Evolutionary conservation across 2,329 filamentous ascomycete species (phyloP), one percentile per base, ranked within the genome.

Genomic region (Colletotrichum spinosum): DNA sequence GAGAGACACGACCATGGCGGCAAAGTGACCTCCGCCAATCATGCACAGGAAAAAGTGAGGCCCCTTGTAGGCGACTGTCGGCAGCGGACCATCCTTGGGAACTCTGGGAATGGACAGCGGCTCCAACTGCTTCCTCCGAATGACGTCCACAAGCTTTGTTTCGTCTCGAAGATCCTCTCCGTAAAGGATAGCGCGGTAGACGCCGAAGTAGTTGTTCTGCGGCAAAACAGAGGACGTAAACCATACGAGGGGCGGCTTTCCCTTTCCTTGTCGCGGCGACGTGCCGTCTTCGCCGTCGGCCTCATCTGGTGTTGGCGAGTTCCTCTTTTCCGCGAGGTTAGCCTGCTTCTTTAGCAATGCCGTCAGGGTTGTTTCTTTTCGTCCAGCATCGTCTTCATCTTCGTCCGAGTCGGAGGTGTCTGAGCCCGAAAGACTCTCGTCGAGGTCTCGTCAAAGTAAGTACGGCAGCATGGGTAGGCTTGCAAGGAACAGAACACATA

Each of bases 1-100:
- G 4, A 98, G 84, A 0, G 94, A 94, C 10, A 99, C 92, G 10
- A 98, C 84, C 94, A 98, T 98, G 55, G 92, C 96, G 0, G 96
- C 96, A 74, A 99, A 99, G 76, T 99, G 96, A 0, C 96, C 96
- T 65, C 96, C 96, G 33, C 96, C 96, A 55, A 99, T 97, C 96
- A 99, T 99, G 78, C 94, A 98, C 52, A 99, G 86, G 75, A 99
- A 98, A 54, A 97, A 89, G 75, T 98, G 94, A 2, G 94, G 93
- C 8, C 90, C 90, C 33, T 89, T 87, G 73, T 90, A 88, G 4
- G 82, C 81, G 9, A 85, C 78, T 2, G 83, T 80, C 2, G 85
- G 82, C 6, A 88, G 77, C 13, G 63, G 63, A 2, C 88, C 87
- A 52, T 89, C 88, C 61, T 87, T 88, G 42, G 83, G 79, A 2